A percentile compares a stretch with the other conserved stretches of the same genome.
Conservation (phyloP, 225 moss, liverwort and hornwort species). For the Marchantia polymorpha region DNA sequence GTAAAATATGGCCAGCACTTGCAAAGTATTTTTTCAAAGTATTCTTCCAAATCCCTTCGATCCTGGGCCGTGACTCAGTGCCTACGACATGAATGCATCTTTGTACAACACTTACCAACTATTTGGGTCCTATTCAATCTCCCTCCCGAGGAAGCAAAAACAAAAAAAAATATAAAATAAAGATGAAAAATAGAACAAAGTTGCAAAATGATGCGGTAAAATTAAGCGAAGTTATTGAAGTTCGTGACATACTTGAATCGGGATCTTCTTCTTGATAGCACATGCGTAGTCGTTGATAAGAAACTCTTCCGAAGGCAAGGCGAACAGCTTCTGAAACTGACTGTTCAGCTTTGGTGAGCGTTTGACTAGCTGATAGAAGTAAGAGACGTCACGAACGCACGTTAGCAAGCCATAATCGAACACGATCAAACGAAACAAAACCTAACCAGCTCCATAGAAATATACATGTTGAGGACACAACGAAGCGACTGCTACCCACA, state of each 20-base stretch:
- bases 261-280: conserved; percentile 85
- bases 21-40: no score
- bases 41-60: no score
- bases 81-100: no score
- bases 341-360: conserved; percentile 66
- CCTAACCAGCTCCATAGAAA: no score
- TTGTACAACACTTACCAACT: no score
- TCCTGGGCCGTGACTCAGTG: no score
- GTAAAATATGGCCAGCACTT: no score
- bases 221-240: no score
- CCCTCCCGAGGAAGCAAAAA: background rate
- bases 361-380: conserved; percentile 49
- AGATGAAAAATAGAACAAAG: background rate
- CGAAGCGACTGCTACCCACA: background rate
- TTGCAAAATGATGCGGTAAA: no score
- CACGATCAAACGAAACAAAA: no score
- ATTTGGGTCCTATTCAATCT: no score
- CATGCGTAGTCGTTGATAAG: conserved; percentile 88
- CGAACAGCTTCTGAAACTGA: conserved; percentile 76
- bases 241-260: conserved; percentile 73
- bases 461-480: no score
- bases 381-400: background rate
- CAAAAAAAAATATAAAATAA: background rate
- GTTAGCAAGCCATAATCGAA: background rate
- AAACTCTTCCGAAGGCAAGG: conserved; percentile 73